phyloP scores from a whole-genome alignment of 768 basidiomycete genomes.

The Pisolithus albus region DNA sequence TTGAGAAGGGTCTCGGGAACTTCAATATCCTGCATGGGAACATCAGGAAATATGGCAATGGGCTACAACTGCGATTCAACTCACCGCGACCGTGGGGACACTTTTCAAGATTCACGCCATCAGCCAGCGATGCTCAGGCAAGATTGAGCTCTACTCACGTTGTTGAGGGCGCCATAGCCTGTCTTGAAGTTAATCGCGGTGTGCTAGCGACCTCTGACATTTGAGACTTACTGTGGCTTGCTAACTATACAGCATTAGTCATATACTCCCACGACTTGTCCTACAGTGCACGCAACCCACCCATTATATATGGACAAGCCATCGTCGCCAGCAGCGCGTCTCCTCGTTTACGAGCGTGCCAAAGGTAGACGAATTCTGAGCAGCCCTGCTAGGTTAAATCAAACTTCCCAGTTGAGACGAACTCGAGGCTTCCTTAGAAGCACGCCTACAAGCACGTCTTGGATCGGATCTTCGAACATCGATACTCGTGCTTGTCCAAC shows the following conservation, averaged over 20 bases:
- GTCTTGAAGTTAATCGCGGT: conserved; percentile 31
- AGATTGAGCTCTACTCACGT: conserved; percentile 35
- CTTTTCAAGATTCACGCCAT: conserved; percentile 16
- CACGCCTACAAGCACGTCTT: too few relatives aligned
- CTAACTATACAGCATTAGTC: conserved; percentile 31
- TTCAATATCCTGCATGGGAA: conserved; percentile 65
- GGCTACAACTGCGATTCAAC: conserved; percentile 12
- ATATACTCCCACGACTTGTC: conserved; percentile 18
- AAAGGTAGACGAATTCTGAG: too few relatives aligned
- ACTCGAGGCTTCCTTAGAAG: too few relatives aligned
- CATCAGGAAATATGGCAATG: conserved; percentile 9
- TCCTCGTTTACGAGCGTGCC: too few relatives aligned
- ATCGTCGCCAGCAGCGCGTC: too few relatives aligned
- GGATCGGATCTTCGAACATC: too few relatives aligned
- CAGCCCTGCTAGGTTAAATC: too few relatives aligned
- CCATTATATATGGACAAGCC: too few relatives aligned
- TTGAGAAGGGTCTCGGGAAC: conserved; percentile 99
- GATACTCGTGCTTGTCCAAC: too few relatives aligned
- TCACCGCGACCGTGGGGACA: conserved; percentile 43
- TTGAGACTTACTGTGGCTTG: conserved; percentile 30
- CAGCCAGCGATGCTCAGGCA: conserved; percentile 1
- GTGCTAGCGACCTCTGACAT: conserved; percentile 17
- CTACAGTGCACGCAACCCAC: too few relatives aligned
- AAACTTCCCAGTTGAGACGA: too few relatives aligned
- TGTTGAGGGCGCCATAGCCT: conserved; percentile 44